Evolutionary conservation across 164 flowering plant species (phyloP), one percentile per base, ranked within the genome.

Genomic region (Amborella trichopoda): DNA sequence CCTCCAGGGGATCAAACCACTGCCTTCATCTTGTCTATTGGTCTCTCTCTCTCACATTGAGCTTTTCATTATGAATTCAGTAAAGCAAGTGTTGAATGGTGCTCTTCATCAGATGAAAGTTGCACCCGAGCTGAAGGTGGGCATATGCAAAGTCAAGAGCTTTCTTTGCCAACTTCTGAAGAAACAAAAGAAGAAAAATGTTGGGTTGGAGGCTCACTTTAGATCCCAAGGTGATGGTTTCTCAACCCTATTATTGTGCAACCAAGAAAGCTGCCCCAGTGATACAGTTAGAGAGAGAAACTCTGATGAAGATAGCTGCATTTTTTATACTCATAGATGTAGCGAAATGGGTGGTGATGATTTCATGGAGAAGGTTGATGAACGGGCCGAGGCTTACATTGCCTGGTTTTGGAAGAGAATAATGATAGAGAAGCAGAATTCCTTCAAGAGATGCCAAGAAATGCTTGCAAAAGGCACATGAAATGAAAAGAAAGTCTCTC

Each of bases 391-490:
- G n/a, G n/a, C n/a, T 37, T 37, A n/a, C n/a, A 37, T 14, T 37
- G n/a, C 40, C n/a, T 1, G n/a, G n/a, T 37, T 37, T 21, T 21
- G 19, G n/a, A 2, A 8, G 40, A 37, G n/a, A 21, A 37, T 37
- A 5, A n/a, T 14, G n/a, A 17, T 37, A n/a, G 40, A 14, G 19
- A 37, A 14, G 40, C 40, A 37, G 40, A 17, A n/a, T 14, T 37
- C 40, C 13, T 37, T 14, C 5, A 37, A 2, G 40, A 14, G 40
- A 14, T 6, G n/a, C 19, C 19, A 37, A 37, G 40, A 37, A n/a
- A 37, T 37, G n/a, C 40, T 37, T 37, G 40, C 40, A 6, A 37
- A 14, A 37, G 40, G 40, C 19, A 37, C 6, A 37, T 37, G 40
- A 6, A n/a, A 14, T 21, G 14, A 30, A 30, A 30, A n/a, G n/a